Percentiles rank a stretch among this genome's conserved stretches.
Evolutionary conservation across 495 filamentous ascomycete genomes (phyloP).

Genomic region (Sphaerosporella brunnea): DNA sequence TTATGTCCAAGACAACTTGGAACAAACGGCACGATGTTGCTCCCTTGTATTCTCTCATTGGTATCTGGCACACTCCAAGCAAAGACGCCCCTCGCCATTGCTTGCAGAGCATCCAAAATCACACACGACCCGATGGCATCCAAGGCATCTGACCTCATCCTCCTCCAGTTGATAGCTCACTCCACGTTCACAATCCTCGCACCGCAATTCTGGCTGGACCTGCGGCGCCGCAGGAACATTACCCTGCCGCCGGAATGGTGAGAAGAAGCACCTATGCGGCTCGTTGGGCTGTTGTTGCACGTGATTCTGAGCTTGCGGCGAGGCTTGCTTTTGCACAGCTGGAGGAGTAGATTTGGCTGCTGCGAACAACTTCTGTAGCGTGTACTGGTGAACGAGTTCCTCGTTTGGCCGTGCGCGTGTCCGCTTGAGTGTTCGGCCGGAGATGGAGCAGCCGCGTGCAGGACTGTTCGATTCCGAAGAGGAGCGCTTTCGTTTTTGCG

Average conservation of each 20-base stretch:
- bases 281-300: too few relatives aligned
- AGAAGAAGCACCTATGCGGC: not conserved
- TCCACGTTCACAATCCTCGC: slow-evolving; percentile 3
- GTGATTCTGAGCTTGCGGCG: not conserved
- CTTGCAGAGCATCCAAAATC: slow-evolving; percentile 4
- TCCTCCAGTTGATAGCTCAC: slow-evolving; percentile 1
- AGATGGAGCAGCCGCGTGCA: not conserved
- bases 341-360: slow-evolving; percentile 1
- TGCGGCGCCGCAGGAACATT: not conserved
- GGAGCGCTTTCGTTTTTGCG: slow-evolving; percentile 3
- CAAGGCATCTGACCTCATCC: not conserved
- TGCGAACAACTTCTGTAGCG: slow-evolving; percentile 3
- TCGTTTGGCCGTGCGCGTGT: slow-evolving; percentile 3
- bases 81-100: slow-evolving; percentile 4
- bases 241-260: not conserved
- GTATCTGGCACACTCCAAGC: slow-evolving; percentile 3
- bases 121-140: slow-evolving; percentile 4
- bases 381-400: slow-evolving; percentile 6
- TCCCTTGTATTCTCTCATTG: too few relatives aligned
- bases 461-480: not conserved
- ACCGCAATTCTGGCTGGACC: not conserved
- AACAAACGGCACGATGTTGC: too few relatives aligned
- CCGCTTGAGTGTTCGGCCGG: slow-evolving; percentile 4
- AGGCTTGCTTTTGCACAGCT: not conserved
- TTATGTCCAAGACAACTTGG: too few relatives aligned